A percentile compares a stretch with the other conserved stretches of the same genome.
These are phyloP conservation scores for Punctularia strigosozonata DNA, from an alignment of 768 basidiomycete genomes.

Conservation along the genomic window DNA sequence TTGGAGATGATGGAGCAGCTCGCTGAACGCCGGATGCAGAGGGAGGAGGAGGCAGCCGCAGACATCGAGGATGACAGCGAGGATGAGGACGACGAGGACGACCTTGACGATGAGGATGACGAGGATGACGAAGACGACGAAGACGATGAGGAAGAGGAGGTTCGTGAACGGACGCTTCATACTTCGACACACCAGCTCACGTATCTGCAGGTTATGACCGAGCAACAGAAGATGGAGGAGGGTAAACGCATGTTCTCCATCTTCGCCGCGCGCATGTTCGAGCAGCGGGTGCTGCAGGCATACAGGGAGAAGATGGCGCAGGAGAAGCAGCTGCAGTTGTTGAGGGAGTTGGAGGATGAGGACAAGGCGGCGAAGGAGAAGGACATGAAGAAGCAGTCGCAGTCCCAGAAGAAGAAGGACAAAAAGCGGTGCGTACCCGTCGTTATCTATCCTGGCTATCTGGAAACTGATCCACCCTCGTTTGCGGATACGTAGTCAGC, in stretches of 20 bases:
- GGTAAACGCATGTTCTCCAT: slow-evolving; percentile 99
- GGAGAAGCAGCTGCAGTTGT: slow-evolving; percentile 84
- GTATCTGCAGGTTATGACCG: slow-evolving; percentile 58
- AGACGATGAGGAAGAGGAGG: slow-evolving; percentile 39
- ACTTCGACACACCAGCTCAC: neutral
- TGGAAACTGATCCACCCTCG: slow-evolving; percentile 5
- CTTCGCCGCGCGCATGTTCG: slow-evolving; percentile 99
- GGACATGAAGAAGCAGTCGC: slow-evolving; percentile 87
- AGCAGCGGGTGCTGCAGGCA: slow-evolving; percentile 92
- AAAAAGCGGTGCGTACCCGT: slow-evolving; percentile 73
- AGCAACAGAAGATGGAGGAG: slow-evolving; percentile 98
- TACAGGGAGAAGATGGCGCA: slow-evolving; percentile 96
- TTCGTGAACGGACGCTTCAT: slow-evolving; percentile 15
- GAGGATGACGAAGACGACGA: slow-evolving; percentile 40
- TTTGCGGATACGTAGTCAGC: slow-evolving; percentile 42
- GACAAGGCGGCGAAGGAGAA: slow-evolving; percentile 76
- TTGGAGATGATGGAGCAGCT: slow-evolving; percentile 99
- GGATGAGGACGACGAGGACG: slow-evolving; percentile 39
- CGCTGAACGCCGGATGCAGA: slow-evolving; percentile 85
- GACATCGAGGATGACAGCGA: slow-evolving; percentile 35
- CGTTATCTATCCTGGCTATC: slow-evolving; percentile 4
- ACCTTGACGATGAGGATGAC: slow-evolving; percentile 36
- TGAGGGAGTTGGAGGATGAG: slow-evolving; percentile 94
- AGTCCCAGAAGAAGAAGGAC: slow-evolving; percentile 98
- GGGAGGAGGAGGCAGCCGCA: slow-evolving; percentile 58